phyloP scores from a whole-genome alignment of 345 rosid species.

The Corchorus capsularis region DNA sequence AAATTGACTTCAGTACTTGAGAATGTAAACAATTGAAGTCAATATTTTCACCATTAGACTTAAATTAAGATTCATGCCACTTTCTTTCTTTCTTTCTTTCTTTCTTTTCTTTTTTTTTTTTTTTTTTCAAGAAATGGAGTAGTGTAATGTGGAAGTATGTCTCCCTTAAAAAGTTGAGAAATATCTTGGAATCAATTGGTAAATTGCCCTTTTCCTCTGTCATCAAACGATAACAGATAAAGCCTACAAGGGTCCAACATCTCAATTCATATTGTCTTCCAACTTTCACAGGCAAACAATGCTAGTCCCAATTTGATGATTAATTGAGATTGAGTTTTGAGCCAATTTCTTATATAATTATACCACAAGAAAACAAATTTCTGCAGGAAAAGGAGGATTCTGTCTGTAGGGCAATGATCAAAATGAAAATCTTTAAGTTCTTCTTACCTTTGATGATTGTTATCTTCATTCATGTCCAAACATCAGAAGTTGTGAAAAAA shows the following conservation, averaged over 20 bases:
- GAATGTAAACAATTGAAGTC: not conserved
- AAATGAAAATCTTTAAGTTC: too few species aligned
- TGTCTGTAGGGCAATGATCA: too few species aligned
- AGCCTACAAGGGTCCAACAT: not conserved
- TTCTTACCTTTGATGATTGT: not conserved
- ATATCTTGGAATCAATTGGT: not conserved
- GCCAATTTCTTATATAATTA: not conserved
- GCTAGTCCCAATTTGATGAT: too few species aligned
- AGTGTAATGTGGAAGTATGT: not conserved
- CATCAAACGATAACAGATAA: not conserved
- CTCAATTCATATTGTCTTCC: not conserved
- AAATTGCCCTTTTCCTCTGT: conserved; percentile 1
- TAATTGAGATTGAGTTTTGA: not conserved
- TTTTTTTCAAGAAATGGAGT: not conserved
- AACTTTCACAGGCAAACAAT: not conserved
- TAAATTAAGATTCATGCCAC: too few species aligned
- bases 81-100: too few species aligned
- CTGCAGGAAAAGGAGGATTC: too few species aligned
- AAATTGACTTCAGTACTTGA: not conserved
- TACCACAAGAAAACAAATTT: not conserved
- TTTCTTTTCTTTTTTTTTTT: too few species aligned
- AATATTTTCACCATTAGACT: too few species aligned
- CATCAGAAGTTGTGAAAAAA: not conserved
- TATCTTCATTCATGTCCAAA: not conserved
- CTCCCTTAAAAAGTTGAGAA: not conserved